phyloP scores from a whole-genome alignment of 1,139 yeast genomes.

The Casaregolazyma lundiana region DNA sequence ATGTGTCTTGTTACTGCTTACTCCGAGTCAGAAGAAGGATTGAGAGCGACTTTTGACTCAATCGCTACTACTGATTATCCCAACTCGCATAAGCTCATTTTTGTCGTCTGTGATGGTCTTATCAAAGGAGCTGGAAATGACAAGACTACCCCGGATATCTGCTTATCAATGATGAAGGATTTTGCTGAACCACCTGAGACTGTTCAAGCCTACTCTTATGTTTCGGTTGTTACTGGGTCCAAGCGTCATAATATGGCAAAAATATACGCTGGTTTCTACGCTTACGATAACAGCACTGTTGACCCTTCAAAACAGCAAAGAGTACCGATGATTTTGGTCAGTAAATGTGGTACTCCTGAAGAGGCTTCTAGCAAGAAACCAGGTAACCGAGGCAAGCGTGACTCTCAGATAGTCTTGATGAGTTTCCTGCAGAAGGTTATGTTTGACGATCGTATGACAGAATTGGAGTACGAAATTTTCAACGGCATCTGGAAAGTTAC shows the following conservation, averaged over 20 bases:
- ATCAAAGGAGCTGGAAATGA: slow-evolving; percentile 93
- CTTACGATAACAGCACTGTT: slow-evolving; percentile 68
- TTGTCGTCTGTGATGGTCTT: slow-evolving; percentile 88
- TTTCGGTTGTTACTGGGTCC: slow-evolving; percentile 88
- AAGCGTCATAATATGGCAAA: slow-evolving; percentile 98
- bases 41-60: slow-evolving; percentile 86
- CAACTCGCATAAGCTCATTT: slow-evolving; percentile 80
- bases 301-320: slow-evolving; percentile 82
- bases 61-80: slow-evolving; percentile 91
- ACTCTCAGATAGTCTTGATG: slow-evolving; percentile 92
- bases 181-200: slow-evolving; percentile 66
- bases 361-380: slow-evolving; percentile 81
- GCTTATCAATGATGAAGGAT: slow-evolving; percentile 82
- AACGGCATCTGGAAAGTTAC: slow-evolving; percentile 79
- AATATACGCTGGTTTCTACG: slow-evolving; percentile 79
- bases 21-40: slow-evolving; percentile 83
- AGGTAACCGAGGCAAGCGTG: slow-evolving; percentile 98
- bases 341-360: slow-evolving; percentile 88
- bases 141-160: slow-evolving; percentile 81
- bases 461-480: slow-evolving; percentile 78
- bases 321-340: slow-evolving; percentile 76
- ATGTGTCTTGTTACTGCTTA: slow-evolving; percentile 87
- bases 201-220: slow-evolving; percentile 77
- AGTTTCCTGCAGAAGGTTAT: slow-evolving; percentile 84
- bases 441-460: slow-evolving; percentile 96